phyloP scores from a whole-genome alignment of 768 basidiomycete species.

The Suillus weaverae region DNA sequence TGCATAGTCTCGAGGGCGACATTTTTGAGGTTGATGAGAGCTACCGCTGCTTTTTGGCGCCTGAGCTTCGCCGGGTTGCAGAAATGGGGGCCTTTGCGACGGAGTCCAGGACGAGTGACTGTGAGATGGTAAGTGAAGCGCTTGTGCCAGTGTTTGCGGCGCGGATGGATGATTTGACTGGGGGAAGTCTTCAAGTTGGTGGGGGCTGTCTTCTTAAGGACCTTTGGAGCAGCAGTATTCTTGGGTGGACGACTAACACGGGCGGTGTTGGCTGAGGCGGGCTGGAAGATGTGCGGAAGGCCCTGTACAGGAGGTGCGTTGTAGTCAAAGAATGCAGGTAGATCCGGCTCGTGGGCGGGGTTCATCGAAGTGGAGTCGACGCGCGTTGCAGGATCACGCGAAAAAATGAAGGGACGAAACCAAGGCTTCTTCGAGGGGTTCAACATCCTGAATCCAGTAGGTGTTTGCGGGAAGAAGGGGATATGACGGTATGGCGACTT shows the following conservation, averaged over 20 bases:
- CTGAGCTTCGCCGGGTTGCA: neutral
- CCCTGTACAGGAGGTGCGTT: slow-evolving; percentile 13
- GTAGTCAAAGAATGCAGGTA: slow-evolving; percentile 3
- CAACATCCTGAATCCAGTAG: slow-evolving; percentile 30
- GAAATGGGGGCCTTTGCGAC: slow-evolving; percentile 9
- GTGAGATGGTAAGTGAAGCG: slow-evolving; percentile 14
- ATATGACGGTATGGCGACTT: slow-evolving; percentile 15
- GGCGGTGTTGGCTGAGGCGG: neutral
- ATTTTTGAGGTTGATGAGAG: slow-evolving; percentile 6
- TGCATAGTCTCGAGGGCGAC: slow-evolving; percentile 17
- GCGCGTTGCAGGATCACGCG: slow-evolving; percentile 13
- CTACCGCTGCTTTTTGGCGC: slow-evolving; percentile 1
- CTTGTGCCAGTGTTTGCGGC: slow-evolving; percentile 21
- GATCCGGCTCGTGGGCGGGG: slow-evolving; percentile 10
- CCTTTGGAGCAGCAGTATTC: neutral
- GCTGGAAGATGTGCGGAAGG: slow-evolving; percentile 9
- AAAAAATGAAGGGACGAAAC: slow-evolving; percentile 12
- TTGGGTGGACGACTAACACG: neutral
- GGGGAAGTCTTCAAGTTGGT: neutral
- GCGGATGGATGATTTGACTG: neutral
- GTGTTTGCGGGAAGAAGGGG: slow-evolving; percentile 10
- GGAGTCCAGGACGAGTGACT: slow-evolving; percentile 2
- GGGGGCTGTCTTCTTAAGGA: neutral
- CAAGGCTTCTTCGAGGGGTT: slow-evolving; percentile 14
- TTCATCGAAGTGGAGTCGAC: slow-evolving; percentile 19